Base-by-base conservation (phyloP, 176 grass and related monocot species). In the Juncus effusus region DNA sequence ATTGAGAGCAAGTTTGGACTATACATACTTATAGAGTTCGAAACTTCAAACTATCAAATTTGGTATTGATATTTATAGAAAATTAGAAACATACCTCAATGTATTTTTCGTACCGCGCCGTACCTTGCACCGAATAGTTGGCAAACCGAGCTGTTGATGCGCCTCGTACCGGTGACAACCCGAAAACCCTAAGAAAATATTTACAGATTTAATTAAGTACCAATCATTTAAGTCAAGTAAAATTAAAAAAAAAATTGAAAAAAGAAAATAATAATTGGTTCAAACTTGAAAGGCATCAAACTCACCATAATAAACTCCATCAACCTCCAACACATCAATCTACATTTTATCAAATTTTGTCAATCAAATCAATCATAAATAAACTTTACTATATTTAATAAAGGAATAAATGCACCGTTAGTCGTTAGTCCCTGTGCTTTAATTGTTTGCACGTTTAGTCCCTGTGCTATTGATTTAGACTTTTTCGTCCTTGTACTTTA, bases 241-340 rank as follows among this genome's bases (percentile, higher is more conserved):
- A 62, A 1, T 60, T 47, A 2, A 58, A 10, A n/a, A 69, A 0
- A 54, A 19, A 16, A 19, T 12, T 35, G 51, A 66, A 74, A 51
- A 38, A n/a, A 69, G 1, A 54, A 19, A 16, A 19, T 12, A 62
- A 38, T 58, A 58, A 14, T 13, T 3, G 73, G 19, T 28, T 28
- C 19, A 28, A 28, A 28, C 19, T 28, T 28, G 19, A 28, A 28
- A 28, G 19, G 19, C 9, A 13, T 16, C 12, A 7, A 38, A 67
- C 82, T 8, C 11, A 97, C 94, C 94, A 64, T 92, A 97, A 50
- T 92, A 92, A 51, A 89, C 75, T 72, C 93, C 88, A 41, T 92
- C 85, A 3, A 97, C 88, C 71, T 97, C 88, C 9, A 97, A 77
- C 68, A 97, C 88, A 62, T 97, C 93, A 70, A 97, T 97, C 93